These are phyloP conservation scores for Magnusiomyces tetraspermus DNA, from an alignment of 1,139 yeast genomes.

Conservation along the genomic window DNA sequence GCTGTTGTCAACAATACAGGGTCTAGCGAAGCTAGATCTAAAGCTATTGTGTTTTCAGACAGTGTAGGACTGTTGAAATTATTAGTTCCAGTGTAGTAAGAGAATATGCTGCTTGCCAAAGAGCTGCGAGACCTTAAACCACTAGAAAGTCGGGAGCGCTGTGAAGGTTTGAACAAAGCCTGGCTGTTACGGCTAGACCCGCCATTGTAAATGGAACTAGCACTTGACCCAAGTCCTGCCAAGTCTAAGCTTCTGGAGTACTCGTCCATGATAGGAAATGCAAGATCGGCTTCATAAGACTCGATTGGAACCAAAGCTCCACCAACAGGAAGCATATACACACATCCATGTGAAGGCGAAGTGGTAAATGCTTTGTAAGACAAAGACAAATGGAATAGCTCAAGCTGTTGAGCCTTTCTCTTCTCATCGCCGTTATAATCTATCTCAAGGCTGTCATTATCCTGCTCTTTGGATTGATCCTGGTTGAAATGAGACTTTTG, in stretches of 20 bases:
- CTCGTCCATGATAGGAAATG: not conserved
- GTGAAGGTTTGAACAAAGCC: too few relatives aligned
- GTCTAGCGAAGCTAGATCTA: not conserved
- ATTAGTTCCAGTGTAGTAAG: not conserved
- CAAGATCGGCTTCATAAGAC: not conserved
- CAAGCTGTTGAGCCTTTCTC: not conserved
- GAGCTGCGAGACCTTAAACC: not conserved
- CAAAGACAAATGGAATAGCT: not conserved
- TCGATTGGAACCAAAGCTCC: conserved; percentile 8
- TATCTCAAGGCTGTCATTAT: not conserved
- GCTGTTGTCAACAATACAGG: not conserved
- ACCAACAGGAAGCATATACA: conserved; percentile 8
- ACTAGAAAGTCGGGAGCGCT: not conserved
- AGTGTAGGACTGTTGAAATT: not conserved
- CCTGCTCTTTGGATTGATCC: too few relatives aligned
- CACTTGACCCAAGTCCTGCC: too few relatives aligned
- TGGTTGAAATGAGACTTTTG: too few relatives aligned
- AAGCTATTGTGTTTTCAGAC: not conserved
- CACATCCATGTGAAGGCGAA: not conserved
- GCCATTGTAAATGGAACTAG: too few relatives aligned
- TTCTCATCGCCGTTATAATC: not conserved
- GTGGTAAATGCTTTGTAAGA: not conserved
- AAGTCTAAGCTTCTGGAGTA: not conserved
- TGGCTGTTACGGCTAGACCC: too few relatives aligned
- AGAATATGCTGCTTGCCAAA: not conserved